These are phyloP conservation scores for Cenchrus americanus DNA, from an alignment of 176 grass and related monocot species.

Conservation along the genomic window DNA sequence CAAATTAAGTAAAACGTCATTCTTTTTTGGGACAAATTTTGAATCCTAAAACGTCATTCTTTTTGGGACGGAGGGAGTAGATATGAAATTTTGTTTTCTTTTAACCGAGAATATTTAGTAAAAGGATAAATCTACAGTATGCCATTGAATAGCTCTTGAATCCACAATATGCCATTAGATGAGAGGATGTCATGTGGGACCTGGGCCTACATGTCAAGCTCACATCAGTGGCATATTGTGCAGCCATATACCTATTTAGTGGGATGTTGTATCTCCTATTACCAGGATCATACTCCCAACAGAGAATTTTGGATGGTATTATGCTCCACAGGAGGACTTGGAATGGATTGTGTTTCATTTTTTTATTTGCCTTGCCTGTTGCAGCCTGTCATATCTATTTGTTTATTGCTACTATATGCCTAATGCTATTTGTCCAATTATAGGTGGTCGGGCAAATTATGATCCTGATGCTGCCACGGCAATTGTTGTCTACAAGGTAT, in stretches of 20 bases:
- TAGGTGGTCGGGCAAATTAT: slow-evolving; percentile 53
- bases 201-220: neutral
- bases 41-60: no score
- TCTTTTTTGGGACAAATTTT: no score
- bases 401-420: slow-evolving; percentile 27
- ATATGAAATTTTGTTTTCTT: neutral
- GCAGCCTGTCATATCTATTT: slow-evolving; percentile 4
- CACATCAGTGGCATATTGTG: neutral
- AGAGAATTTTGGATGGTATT: neutral
- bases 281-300: neutral
- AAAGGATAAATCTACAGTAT: neutral
- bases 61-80: no score
- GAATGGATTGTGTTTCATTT: neutral
- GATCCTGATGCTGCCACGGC: slow-evolving; percentile 78
- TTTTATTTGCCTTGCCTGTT: neutral
- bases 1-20: no score
- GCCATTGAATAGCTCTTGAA: neutral
- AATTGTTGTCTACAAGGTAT: slow-evolving; percentile 95
- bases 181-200: neutral
- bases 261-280: neutral
- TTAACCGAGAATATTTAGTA: neutral
- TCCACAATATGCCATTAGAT: neutral
- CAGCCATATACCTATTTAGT: neutral
- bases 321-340: neutral
- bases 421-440: slow-evolving; percentile 39